phyloP scores from a whole-genome alignment of 2,329 filamentous ascomycete species.

The Exutisphaerella laricina region DNA sequence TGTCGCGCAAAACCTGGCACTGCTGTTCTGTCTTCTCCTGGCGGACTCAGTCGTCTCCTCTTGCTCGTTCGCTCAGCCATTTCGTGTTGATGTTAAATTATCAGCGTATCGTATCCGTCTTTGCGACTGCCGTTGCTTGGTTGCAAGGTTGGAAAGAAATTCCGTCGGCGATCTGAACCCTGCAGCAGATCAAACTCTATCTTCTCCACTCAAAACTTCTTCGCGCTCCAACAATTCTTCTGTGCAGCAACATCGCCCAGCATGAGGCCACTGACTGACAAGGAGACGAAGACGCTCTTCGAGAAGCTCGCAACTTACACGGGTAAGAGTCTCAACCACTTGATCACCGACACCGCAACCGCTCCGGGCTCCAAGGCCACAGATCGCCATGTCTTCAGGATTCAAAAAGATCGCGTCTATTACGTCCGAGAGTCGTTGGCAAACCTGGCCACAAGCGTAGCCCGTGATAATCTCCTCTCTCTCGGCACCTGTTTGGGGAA shows the following conservation, averaged over 20 bases:
- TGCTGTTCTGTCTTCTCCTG: constrained; percentile 31
- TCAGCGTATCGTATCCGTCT: no score
- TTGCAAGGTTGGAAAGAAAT: no score
- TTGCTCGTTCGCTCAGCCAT: constrained; percentile 49
- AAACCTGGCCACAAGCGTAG: constrained; percentile 82
- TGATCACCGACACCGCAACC: constrained; percentile 46
- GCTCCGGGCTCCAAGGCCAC: constrained; percentile 47
- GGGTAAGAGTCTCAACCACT: constrained; percentile 75
- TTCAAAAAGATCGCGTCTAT: constrained; percentile 79
- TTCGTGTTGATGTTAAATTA: no score
- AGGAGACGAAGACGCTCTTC: constrained; percentile 75
- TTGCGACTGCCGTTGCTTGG: no score
- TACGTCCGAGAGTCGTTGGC: constrained; percentile 86
- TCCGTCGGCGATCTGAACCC: no score
- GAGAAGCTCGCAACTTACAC: constrained; percentile 93
- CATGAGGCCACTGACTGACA: constrained; percentile 78
- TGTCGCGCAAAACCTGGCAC: constrained; percentile 55
- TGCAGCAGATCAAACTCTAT: no score
- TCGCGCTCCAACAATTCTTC: constrained; percentile 1
- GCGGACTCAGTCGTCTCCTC: constrained; percentile 47
- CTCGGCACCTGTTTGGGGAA: constrained; percentile 90
- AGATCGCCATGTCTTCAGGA: constrained; percentile 82
- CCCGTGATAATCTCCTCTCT: constrained; percentile 74
- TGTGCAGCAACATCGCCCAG: constrained; percentile 28
- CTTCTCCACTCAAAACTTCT: constrained; percentile 5